Evolutionary conservation across 1,284 basidiomycete species (phyloP).

Genomic region (Trichosporon faecale): DNA sequence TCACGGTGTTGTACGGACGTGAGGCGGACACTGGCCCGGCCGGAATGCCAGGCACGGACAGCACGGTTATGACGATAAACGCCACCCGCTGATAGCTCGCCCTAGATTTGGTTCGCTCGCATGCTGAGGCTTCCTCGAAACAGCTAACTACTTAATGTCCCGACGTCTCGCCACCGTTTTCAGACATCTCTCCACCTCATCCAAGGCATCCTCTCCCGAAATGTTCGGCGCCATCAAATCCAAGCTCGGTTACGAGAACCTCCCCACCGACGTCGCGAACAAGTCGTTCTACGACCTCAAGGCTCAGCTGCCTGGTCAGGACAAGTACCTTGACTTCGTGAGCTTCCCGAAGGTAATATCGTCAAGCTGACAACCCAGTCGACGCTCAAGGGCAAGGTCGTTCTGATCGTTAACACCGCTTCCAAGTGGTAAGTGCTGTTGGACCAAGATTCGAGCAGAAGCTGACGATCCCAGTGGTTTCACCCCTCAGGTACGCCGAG

Average conservation of each 20-base stretch:
- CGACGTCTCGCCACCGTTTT: neutral
- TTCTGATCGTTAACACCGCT: conserved; percentile 58
- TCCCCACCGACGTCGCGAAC: conserved; percentile 31
- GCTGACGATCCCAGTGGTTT: conserved; percentile 38
- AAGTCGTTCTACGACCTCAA: conserved; percentile 54
- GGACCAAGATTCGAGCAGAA: neutral
- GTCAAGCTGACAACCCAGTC: conserved; percentile 23
- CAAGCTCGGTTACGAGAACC: conserved; percentile 29
- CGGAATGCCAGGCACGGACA: neutral
- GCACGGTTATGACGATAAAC: conserved; percentile 4
- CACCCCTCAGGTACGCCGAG: conserved; percentile 39
- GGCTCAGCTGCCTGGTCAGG: conserved; percentile 48
- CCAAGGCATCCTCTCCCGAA: neutral
- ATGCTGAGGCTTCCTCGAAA: neutral
- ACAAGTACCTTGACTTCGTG: conserved; percentile 45
- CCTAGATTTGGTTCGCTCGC: neutral
- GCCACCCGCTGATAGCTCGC: neutral
- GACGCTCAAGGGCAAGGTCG: conserved; percentile 55
- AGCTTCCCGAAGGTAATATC: conserved; percentile 16
- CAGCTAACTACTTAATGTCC: neutral
- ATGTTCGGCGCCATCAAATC: conserved; percentile 25
- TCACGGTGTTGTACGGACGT: neutral
- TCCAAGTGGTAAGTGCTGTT: conserved; percentile 52
- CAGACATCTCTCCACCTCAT: neutral
- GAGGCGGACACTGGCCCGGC: neutral